Evolutionary conservation across 1,284 basidiomycete genomes (phyloP).

Genomic region (Cryptococcus sp.): DNA sequence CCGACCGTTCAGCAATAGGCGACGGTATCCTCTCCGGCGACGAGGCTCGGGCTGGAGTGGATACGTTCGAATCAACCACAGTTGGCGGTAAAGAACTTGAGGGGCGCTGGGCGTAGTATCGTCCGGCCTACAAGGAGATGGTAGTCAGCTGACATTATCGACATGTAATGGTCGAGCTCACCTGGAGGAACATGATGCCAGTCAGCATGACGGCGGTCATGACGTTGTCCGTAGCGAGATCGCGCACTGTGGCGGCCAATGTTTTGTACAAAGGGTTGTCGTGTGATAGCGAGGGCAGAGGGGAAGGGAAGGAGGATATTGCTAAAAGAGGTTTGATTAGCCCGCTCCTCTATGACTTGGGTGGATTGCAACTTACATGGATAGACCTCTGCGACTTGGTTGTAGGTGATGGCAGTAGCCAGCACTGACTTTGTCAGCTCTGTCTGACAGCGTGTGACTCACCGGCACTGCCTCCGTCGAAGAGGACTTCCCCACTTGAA

Average conservation of each 20-base stretch:
- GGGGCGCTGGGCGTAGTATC: slow-evolving; percentile 41
- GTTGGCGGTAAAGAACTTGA: slow-evolving; percentile 19
- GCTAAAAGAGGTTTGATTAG: slow-evolving; percentile 22
- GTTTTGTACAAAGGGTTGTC: slow-evolving; percentile 39
- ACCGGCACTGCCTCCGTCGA: slow-evolving; percentile 49
- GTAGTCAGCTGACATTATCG: background rate
- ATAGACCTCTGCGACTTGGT: slow-evolving; percentile 42
- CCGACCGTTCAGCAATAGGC: slow-evolving; percentile 22
- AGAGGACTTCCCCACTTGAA: slow-evolving; percentile 44
- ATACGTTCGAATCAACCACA: slow-evolving; percentile 7
- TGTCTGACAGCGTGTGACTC: slow-evolving; percentile 10
- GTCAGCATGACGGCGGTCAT: slow-evolving; percentile 52
- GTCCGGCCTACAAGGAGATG: slow-evolving; percentile 32
- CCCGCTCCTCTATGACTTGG: background rate
- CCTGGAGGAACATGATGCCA: slow-evolving; percentile 50
- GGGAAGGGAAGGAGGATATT: slow-evolving; percentile 36
- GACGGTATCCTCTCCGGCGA: slow-evolving; percentile 10
- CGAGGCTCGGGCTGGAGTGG: slow-evolving; percentile 9
- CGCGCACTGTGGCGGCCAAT: slow-evolving; percentile 39
- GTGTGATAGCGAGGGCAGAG: slow-evolving; percentile 29
- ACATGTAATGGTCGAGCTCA: slow-evolving; percentile 14
- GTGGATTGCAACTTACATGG: slow-evolving; percentile 30
- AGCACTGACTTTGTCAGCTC: slow-evolving; percentile 31
- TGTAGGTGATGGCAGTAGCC: slow-evolving; percentile 45
- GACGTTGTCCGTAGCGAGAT: slow-evolving; percentile 50